phyloP scores from a whole-genome alignment of 2,329 filamentous ascomycete genomes.

The Trichoderma pleuroti region DNA sequence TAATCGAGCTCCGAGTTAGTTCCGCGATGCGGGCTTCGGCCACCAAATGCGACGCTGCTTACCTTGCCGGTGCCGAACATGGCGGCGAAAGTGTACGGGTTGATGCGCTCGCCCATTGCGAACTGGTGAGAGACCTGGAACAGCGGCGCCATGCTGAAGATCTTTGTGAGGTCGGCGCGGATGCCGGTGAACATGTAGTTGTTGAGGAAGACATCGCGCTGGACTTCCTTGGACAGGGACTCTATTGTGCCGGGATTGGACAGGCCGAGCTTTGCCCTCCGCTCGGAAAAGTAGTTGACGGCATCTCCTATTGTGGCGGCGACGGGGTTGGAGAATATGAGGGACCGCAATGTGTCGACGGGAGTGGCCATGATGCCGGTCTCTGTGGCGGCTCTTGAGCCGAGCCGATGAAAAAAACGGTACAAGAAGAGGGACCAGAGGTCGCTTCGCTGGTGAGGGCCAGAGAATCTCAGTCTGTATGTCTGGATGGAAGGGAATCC shows the following conservation, averaged over 20 bases:
- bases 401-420: background rate
- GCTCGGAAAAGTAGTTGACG: conserved; percentile 76
- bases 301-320: conserved; percentile 68
- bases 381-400: conserved; percentile 22
- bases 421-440: background rate
- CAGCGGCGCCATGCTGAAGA: conserved; percentile 86
- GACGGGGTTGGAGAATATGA: conserved; percentile 72
- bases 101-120: conserved; percentile 86
- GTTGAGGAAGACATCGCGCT: conserved; percentile 92
- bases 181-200: conserved; percentile 97
- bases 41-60: conserved; percentile 23
- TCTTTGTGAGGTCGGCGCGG: conserved; percentile 93
- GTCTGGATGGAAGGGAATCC: background rate
- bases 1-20: conserved; percentile 37
- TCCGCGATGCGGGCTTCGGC: background rate
- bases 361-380: conserved; percentile 47
- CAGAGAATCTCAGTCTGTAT: background rate
- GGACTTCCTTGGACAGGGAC: conserved; percentile 82
- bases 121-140: conserved; percentile 99
- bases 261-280: conserved; percentile 82
- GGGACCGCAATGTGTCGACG: conserved; percentile 54
- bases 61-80: conserved; percentile 94
- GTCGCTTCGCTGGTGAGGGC: conserved; percentile 6
- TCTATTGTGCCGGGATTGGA: conserved; percentile 92
- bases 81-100: conserved; percentile 91